Evolutionary conservation across 495 filamentous ascomycete species (phyloP).

Genomic region (Echria macrotheca): DNA sequence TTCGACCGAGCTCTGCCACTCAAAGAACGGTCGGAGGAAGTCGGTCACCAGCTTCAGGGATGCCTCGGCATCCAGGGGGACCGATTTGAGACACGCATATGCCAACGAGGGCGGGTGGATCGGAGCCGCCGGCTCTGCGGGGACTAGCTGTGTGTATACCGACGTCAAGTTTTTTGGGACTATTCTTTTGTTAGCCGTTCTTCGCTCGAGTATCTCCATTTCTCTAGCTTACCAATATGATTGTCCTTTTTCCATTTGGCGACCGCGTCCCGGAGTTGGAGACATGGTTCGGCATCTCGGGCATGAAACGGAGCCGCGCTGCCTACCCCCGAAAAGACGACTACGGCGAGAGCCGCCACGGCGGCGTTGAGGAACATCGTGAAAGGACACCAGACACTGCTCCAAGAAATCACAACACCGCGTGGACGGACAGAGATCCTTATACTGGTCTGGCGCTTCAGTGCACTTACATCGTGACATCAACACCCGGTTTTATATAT

Average conservation of each 20-base stretch:
- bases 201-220: no score
- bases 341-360: not conserved
- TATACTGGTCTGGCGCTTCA: no score
- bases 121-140: slow-evolving; percentile 8
- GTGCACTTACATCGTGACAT: not conserved
- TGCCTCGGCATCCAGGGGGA: slow-evolving; percentile 14
- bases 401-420: no score
- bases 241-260: slow-evolving; percentile 1
- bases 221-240: not conserved
- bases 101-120: slow-evolving; percentile 20
- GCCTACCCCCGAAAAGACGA: not conserved
- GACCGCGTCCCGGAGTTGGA: not conserved
- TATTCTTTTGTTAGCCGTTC: not conserved
- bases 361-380: no score
- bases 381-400: no score
- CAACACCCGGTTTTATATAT: not conserved
- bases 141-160: not conserved
- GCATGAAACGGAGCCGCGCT: not conserved
- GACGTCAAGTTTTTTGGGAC: not conserved
- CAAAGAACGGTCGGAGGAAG: slow-evolving; percentile 12
- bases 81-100: slow-evolving; percentile 17
- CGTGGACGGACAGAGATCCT: no score
- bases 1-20: slow-evolving; percentile 37
- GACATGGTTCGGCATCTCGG: slow-evolving; percentile 3
- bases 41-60: slow-evolving; percentile 11